A percentile compares a stretch with the other conserved stretches of the same genome.
Evolutionary conservation across 2,329 filamentous ascomycete species (phyloP).

Genomic region (Nigrospora osmanthi): DNA sequence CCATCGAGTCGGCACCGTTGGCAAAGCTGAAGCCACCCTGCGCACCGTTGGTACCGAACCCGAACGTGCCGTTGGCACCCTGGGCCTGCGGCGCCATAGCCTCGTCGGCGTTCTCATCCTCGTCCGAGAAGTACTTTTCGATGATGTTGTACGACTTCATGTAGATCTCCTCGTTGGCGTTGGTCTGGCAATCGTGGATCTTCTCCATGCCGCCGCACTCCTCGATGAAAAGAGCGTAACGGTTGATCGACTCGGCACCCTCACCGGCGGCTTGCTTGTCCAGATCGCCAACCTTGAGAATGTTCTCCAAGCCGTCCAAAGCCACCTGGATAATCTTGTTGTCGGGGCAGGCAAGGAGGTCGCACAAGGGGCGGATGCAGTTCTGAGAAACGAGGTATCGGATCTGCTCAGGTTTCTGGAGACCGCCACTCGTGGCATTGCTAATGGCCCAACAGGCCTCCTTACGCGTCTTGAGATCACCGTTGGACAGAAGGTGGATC

Average conservation of each 20-base stretch:
- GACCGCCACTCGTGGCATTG: conserved; percentile 92
- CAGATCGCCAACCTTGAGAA: conserved; percentile 97
- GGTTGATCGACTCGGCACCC: conserved; percentile 76
- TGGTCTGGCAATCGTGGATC: conserved; percentile 99
- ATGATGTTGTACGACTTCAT: conserved; percentile 99
- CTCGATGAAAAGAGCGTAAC: conserved; percentile 95
- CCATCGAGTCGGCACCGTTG: conserved; percentile 58
- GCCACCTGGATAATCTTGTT: conserved; percentile 99
- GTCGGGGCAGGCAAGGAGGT: conserved; percentile 90
- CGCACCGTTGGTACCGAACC: conserved; percentile 62
- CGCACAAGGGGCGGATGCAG: conserved; percentile 95
- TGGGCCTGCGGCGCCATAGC: conserved; percentile 62
- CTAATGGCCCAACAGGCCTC: conserved; percentile 99
- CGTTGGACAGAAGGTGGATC: conserved; percentile 92
- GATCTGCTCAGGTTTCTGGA: conserved; percentile 98
- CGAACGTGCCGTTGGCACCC: conserved; percentile 65
- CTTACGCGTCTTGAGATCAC: conserved; percentile 98
- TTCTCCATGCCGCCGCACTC: conserved; percentile 99
- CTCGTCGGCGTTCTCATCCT: conserved; percentile 88
- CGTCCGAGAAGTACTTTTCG: conserved; percentile 99
- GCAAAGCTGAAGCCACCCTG: conserved; percentile 91
- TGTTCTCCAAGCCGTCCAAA: conserved; percentile 96
- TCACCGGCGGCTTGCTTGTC: conserved; percentile 86
- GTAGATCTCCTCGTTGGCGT: conserved; percentile 99
- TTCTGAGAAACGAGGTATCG: conserved; percentile 88